Evolutionary conservation across 2,329 filamentous ascomycete genomes (phyloP), one percentile per base, ranked within the genome.

Genomic region (Onygena corvina): DNA sequence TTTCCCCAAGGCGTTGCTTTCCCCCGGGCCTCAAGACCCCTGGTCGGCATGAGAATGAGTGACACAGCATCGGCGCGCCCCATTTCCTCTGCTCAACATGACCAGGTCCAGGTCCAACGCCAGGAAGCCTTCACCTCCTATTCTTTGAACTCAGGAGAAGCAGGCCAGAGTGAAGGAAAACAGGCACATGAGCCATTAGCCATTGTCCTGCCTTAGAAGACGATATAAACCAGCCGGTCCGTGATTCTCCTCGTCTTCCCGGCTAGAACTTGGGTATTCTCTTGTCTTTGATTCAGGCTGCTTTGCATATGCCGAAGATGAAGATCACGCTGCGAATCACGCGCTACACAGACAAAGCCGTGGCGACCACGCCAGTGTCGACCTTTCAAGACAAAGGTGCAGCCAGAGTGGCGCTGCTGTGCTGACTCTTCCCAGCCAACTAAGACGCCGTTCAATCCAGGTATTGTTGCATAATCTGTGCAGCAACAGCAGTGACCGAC

Each of bases 311-410:
- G n/a, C n/a, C n/a, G n/a, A n/a, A n/a, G n/a, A n/a, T n/a, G n/a
- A n/a, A n/a, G n/a, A n/a, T n/a, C n/a, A n/a, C n/a, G n/a, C n/a
- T n/a, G n/a, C n/a, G n/a, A n/a, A n/a, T n/a, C n/a, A n/a, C n/a
- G n/a, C n/a, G 36, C 36, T 40, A 40, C 36, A 40, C 36, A 38
- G 21, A 38, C 12, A 38, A 38, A 38, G 7, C 34, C 34, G 21
- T 38, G 34, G 34, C 34, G 14, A 38, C 34, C 34, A 40, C 20
- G 36, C 36, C 36, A 18, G 18, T 23, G 36, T 12, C 36, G 20
- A 21, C 18, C 3, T 21, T 23, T 40, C 18, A n/a, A n/a, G 18
- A 40, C 18, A 23, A 40, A 23, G 36, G 9, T 23, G 36, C 14
- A n/a, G 9, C 11, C 36, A 23, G 11, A 5, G 36, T 40, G 36